Base-by-base conservation (phyloP, 192 early-diverging fungal species). In the Backusella circina region DNA sequence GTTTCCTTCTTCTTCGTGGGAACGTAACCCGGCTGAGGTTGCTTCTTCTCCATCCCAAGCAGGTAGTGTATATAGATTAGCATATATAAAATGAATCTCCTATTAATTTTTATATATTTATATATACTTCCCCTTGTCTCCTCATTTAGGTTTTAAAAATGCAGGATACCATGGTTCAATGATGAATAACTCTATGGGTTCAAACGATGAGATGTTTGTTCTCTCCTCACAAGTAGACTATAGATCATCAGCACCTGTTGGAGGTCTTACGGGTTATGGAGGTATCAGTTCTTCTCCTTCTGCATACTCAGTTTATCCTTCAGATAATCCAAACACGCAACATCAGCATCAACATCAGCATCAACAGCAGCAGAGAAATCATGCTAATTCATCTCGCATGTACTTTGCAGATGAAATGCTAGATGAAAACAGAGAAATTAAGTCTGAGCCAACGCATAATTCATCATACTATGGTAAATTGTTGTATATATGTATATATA, bases 191-290 rank as follows among this genome's bases (percentile, higher is more conserved):
- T 37, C 69, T 47, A 47, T 70, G 23, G 21, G 39, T 30, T 70
- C 69, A 47, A 68, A 68, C 32, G 69, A 70, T 47, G 69, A 70
- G 18, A 70, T 70, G 69, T 70, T 70, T 70, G 39, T 70, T 41
- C 39, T 70, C 15, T 70, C 69, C 38, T 70, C 69, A 1, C 69
- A 70, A 70, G 69, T 70, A 6, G 69, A 70, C 13, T 70, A 70
- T 47, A 47, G 39, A 18, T 23, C 33, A 15, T 28, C 37, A 70
- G 13, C 69, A 23, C 28, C 69, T 18, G 41, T 70, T 31, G 37
- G 39, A 18, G 69, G 69, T 16, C 12, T 70, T 31, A 28, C 39
- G 12, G 41, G 41, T 8, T 70, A 70, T 47, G 41, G 69, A 47
- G 28, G 26, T 9, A 47, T 37, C 37, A 69, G 35, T 68, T 36